These are phyloP conservation scores for Apiotrichum gracile DNA, from an alignment of 1,284 basidiomycete genomes.

Conservation along the genomic window DNA sequence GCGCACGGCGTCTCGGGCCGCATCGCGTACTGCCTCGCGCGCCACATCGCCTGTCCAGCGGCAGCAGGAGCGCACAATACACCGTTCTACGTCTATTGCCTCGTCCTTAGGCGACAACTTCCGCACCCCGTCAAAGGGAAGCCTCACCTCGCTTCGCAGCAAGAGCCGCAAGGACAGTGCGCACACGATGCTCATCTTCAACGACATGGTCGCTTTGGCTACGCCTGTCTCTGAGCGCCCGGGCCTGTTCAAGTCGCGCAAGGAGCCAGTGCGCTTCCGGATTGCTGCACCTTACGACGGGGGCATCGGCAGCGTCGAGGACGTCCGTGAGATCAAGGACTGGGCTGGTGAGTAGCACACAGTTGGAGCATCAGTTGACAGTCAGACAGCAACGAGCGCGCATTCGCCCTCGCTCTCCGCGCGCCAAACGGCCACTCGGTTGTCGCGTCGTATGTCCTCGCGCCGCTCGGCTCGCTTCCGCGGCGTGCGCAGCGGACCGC, in stretches of 20 bases:
- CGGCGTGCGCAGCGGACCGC: constrained; percentile 10
- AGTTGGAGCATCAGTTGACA: not conserved
- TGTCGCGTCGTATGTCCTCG: constrained; percentile 4
- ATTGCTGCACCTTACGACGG: constrained; percentile 30
- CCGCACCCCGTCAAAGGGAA: constrained; percentile 8
- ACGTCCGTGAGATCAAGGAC: constrained; percentile 33
- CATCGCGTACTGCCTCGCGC: not conserved
- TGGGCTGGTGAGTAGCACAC: constrained; percentile 25
- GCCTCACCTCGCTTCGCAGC: not conserved
- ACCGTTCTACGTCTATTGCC: constrained; percentile 12
- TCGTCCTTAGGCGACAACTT: constrained; percentile 12
- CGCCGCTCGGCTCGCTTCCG: constrained; percentile 1
- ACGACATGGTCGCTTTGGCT: constrained; percentile 60
- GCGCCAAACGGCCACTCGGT: not conserved
- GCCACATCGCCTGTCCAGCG: not conserved
- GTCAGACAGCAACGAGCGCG: not conserved
- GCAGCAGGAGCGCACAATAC: not conserved
- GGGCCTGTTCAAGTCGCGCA: constrained; percentile 21
- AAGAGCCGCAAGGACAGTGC: constrained; percentile 31
- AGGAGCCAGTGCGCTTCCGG: constrained; percentile 21
- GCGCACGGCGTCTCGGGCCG: not conserved
- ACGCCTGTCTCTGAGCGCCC: constrained; percentile 31
- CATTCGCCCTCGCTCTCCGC: constrained; percentile 5
- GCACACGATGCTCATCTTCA: constrained; percentile 59
- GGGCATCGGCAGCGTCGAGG: constrained; percentile 35